A percentile compares a stretch with the other conserved stretches of the same genome.
phyloP scores from a whole-genome alignment of 345 rosid genomes.

The Hevea brasiliensis region DNA sequence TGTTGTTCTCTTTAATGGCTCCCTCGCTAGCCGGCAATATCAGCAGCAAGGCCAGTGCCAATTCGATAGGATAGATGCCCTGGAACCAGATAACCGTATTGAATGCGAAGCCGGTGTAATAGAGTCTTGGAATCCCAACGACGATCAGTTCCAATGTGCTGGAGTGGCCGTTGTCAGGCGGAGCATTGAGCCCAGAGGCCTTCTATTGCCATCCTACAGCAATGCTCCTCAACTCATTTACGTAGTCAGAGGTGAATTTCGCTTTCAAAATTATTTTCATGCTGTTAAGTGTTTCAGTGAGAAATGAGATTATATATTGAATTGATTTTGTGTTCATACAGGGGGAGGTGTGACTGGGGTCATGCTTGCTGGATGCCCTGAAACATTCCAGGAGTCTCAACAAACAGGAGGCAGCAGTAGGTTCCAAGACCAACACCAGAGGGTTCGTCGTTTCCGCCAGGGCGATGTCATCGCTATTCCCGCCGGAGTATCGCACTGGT shows the following conservation, averaged over 20 bases:
- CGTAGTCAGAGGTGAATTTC: conserved; percentile 43
- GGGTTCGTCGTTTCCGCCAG: conserved; percentile 34
- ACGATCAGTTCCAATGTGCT: conserved; percentile 20
- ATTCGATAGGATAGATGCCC: neutral
- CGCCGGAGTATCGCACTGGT: conserved; percentile 34
- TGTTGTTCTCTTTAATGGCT: conserved; percentile 43
- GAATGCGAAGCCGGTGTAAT: conserved; percentile 8
- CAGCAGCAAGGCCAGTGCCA: conserved; percentile 47
- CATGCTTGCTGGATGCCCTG: conserved; percentile 64
- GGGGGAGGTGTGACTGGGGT: conserved; percentile 49
- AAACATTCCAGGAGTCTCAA: conserved; percentile 55
- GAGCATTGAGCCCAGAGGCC: conserved; percentile 9
- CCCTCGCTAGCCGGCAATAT: conserved; percentile 26
- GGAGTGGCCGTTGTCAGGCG: conserved; percentile 3
- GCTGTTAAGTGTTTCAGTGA: neutral
- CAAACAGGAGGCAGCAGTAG: conserved; percentile 30
- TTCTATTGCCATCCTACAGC: conserved; percentile 30
- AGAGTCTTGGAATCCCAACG: conserved; percentile 18
- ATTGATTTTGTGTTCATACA: neutral
- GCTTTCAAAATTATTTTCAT: no score
- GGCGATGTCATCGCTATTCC: conserved; percentile 43
- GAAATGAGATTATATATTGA: no score
- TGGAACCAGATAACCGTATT: conserved; percentile 3
- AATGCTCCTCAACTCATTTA: conserved; percentile 46
- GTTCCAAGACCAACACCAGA: conserved; percentile 59